Evolutionary conservation across 2,329 filamentous ascomycete species (phyloP).

Genomic region (Atkinsonella texensis): DNA sequence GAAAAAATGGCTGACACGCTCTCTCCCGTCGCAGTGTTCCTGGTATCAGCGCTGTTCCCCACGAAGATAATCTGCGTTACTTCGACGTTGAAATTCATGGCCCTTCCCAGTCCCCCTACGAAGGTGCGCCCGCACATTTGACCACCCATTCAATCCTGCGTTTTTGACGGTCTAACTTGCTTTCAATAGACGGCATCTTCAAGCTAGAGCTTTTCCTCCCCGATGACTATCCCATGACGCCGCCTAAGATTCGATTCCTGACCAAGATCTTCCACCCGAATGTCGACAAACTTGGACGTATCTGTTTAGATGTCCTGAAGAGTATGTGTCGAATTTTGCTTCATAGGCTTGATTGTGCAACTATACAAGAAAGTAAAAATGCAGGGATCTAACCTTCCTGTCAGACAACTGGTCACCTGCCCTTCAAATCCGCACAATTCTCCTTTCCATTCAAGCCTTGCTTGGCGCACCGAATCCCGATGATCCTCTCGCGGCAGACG

Average conservation of each 20-base stretch:
- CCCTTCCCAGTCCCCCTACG: conserved; percentile 83
- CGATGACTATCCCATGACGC: conserved; percentile 98
- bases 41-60: conserved; percentile 88
- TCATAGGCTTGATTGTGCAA: background rate
- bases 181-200: conserved; percentile 60
- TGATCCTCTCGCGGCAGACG: conserved; percentile 94
- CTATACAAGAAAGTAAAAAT: background rate
- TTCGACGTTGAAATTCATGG: conserved; percentile 97
- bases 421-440: conserved; percentile 92
- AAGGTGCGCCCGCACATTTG: conserved; percentile 46
- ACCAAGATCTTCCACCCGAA: conserved; percentile 99
- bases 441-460: conserved; percentile 95
- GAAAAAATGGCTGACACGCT: background rate
- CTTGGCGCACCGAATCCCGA: conserved; percentile 95
- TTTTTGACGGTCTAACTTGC: background rate
- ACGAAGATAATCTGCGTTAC: conserved; percentile 95
- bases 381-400: conserved; percentile 5
- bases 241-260: conserved; percentile 94
- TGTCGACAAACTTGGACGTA: conserved; percentile 93
- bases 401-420: conserved; percentile 97
- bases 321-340: conserved; percentile 43
- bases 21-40: conserved; percentile 53
- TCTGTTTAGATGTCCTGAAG: conserved; percentile 94
- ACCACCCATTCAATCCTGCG: conserved; percentile 4
- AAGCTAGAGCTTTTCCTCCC: conserved; percentile 95